These are phyloP conservation scores for Cadophora luteo-olivacea DNA, from an alignment of 2,329 filamentous ascomycete species.

Conservation along the genomic window DNA sequence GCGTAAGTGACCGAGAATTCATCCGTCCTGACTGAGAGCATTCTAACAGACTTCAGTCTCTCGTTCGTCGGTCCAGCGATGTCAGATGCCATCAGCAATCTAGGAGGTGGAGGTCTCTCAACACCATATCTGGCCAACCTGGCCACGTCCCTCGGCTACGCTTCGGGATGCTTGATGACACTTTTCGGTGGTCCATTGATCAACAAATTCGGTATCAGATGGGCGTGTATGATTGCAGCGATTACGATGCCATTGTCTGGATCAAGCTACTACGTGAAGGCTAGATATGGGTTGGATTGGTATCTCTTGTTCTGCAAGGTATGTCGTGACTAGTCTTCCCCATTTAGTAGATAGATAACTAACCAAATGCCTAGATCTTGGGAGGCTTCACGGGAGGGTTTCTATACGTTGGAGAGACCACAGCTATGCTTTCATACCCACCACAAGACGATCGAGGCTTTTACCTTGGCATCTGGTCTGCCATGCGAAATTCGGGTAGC, in stretches of 20 bases:
- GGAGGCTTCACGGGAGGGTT: slow-evolving; percentile 39
- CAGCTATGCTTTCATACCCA: slow-evolving; percentile 48
- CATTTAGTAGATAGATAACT: background rate
- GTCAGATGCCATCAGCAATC: slow-evolving; percentile 33
- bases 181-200: slow-evolving; percentile 47
- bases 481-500: slow-evolving; percentile 63
- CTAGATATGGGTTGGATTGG: slow-evolving; percentile 71
- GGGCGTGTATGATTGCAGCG: slow-evolving; percentile 47
- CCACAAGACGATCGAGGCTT: slow-evolving; percentile 45
- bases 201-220: slow-evolving; percentile 49
- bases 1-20: background rate
- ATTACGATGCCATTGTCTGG: slow-evolving; percentile 45
- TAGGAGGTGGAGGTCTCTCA: slow-evolving; percentile 31
- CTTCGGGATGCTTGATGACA: slow-evolving; percentile 26
- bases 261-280: slow-evolving; percentile 72
- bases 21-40: too few species aligned
- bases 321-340: background rate
- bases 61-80: slow-evolving; percentile 34
- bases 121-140: slow-evolving; percentile 32
- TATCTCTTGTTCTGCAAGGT: slow-evolving; percentile 61
- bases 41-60: slow-evolving; percentile 13
- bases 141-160: slow-evolving; percentile 29
- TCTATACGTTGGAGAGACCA: slow-evolving; percentile 47
- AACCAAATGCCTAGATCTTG: slow-evolving; percentile 30
- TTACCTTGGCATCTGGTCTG: slow-evolving; percentile 61